Conservation (phyloP, 1,284 basidiomycete species). For the Puccinia brachypodii region DNA sequence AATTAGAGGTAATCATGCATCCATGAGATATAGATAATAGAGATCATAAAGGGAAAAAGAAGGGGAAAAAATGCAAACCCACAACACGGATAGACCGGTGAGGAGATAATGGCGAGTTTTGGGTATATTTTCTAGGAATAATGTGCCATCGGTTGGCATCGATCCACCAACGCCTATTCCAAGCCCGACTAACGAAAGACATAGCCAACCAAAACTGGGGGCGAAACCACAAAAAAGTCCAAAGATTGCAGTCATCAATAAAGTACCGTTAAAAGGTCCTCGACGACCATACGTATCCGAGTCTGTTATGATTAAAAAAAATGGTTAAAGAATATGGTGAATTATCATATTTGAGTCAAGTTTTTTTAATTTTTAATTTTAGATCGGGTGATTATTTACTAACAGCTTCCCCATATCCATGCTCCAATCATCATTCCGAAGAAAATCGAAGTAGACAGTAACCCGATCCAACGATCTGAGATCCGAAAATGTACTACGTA, state of each 20-base stretch:
- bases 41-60: slow-evolving; percentile 50
- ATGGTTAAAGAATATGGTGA: not conserved
- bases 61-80: slow-evolving; percentile 51
- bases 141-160: slow-evolving; percentile 94
- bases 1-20: not conserved
- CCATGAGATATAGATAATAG: slow-evolving; percentile 2
- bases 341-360: not conserved
- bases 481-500: slow-evolving; percentile 45
- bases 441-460: slow-evolving; percentile 76
- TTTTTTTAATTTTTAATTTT: too few relatives aligned
- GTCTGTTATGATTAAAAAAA: slow-evolving; percentile 50
- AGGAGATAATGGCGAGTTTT: slow-evolving; percentile 86
- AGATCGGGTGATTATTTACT: too few relatives aligned
- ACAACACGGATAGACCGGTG: slow-evolving; percentile 88
- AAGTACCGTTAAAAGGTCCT: slow-evolving; percentile 85
- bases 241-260: slow-evolving; percentile 85
- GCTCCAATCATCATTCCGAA: slow-evolving; percentile 96
- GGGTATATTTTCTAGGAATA: slow-evolving; percentile 91
- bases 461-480: slow-evolving; percentile 69
- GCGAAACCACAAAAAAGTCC: slow-evolving; percentile 78
- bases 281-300: slow-evolving; percentile 68
- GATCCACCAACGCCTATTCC: slow-evolving; percentile 85
- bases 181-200: slow-evolving; percentile 76
- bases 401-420: slow-evolving; percentile 59
- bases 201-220: slow-evolving; percentile 71